Evolutionary conservation across 148 eudicot genomes (phyloP).

Genomic region (Rhododendron vialii): DNA sequence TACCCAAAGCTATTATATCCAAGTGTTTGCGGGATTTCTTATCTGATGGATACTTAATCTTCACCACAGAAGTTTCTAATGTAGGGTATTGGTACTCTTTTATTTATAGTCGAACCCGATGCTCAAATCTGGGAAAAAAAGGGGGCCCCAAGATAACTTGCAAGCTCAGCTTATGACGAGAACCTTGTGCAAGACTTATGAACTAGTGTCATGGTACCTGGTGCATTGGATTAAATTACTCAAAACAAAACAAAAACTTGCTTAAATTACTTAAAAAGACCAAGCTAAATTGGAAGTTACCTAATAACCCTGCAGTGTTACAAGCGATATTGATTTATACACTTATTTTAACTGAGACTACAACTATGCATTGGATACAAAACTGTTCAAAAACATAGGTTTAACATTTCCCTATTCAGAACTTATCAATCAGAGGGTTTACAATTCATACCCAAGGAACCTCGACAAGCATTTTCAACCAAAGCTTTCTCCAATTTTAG

Average conservation of each 20-base stretch:
- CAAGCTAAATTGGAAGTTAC: not conserved
- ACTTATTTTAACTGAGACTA: not conserved
- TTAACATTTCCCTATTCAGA: not conserved
- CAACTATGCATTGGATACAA: not conserved
- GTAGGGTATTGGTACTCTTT: not conserved
- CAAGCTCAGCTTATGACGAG: not conserved
- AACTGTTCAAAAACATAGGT: not conserved
- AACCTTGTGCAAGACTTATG: not conserved
- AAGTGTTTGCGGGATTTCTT: not conserved
- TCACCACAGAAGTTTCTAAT: not conserved
- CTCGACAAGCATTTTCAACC: not conserved
- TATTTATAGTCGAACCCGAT: not conserved
- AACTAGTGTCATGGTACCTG: not conserved
- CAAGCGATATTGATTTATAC: not conserved
- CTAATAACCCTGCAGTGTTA: not conserved
- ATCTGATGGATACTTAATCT: not conserved
- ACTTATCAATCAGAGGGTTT: not conserved
- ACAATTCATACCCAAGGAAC: not conserved
- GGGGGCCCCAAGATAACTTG: slow-evolving; percentile 1
- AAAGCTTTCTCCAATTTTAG: not conserved
- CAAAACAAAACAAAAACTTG: not conserved
- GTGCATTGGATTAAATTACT: not conserved
- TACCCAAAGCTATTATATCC: not conserved
- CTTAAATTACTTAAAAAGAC: not conserved
- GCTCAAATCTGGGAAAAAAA: not conserved